Base-by-base conservation (phyloP, 371 early-diverging fungal species). In the Lichtheimia hyalospora region DNA sequence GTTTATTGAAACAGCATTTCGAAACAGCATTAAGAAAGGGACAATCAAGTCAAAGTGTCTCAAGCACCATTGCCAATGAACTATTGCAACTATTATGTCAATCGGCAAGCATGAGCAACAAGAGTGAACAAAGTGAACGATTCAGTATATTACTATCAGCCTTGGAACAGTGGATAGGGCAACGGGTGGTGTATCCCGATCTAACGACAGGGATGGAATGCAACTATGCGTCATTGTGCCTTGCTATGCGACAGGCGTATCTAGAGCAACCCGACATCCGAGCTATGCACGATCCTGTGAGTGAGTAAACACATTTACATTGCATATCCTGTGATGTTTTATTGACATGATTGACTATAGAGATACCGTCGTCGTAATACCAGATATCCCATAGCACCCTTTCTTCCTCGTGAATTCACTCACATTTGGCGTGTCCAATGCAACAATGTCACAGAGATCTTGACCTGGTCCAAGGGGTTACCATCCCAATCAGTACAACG, bases 281-380 rank as follows among this genome's bases (percentile, higher is more conserved):
- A 54, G 68, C 61, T 12, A 57, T 81, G 12, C 81, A 81, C 59
- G 81, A 81, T 54, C 74, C 75, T 18, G 80, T 76, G 71, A 68
- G 71, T 61, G 27, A 5, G 23, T 8, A 23, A 48, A 27, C 14
- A 61, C 10, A 44, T 5, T n/a, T 15, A 16, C 46, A 18, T 46
- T 23, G 34, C 18, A 23, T 16, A 46, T 25, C 8, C 14, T 5
- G 0, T 15, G 23, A 52, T 34, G 6, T 6, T 24, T 27, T 55
- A 21, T 49, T 39, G 41, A 49, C 25, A 46, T 58, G 43, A 21
- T 43, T 54, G 25, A 16, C 21, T 0, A 12, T 54, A 79, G 76
- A 81, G 76, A 81, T 81, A 77, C 49, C 69, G 78, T 41, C 52
- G 81, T 42, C 67, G 81, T 58, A 77, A 76, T 41, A 81, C 81